Base-by-base conservation (phyloP, 495 filamentous ascomycete species). In the Chaetomidium leptoderma region DNA sequence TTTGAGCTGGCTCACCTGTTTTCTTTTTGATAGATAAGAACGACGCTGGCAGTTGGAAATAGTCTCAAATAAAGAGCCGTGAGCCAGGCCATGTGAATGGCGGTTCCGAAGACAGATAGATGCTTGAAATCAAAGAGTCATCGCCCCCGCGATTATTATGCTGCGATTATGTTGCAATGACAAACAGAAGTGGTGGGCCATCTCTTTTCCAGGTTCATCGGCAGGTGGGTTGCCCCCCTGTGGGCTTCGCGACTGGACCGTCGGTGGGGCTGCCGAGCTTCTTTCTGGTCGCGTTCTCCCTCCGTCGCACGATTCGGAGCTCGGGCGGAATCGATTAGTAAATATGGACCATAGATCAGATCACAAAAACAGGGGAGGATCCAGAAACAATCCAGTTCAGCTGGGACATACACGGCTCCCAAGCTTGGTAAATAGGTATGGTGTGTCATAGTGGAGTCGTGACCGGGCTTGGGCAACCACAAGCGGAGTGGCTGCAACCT, bases 161-260 rank as follows among this genome's bases (percentile, higher is more conserved):
- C 36, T 35, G 14, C 19, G 52, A 55, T 55, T 55, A 55, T 36
- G 52, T 11, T 43, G 39, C 52, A 10, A 55, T 55, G 52, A 55
- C 52, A 55, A 55, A 55, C 39, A 16, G 19, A 5, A 14, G n/a
- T 26, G 26, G 39, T 19, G 40, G 52, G 21, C 30, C 39, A 16
- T 29, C n/a, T 30, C 27, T 45, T 24, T 4, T 4, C 27, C 5
- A 30, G 49, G n/a, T n/a, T 17, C 37, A 8, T 16, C 16, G 37
- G 8, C 51, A 42, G 33, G 51, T 53, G 51, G 51, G 36, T 19
- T 30, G 4, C 27, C 24, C 30, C n/a, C n/a, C n/a, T n/a, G n/a
- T n/a, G n/a, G n/a, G n/a, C n/a, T n/a, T n/a, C n/a, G n/a, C n/a
- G n/a, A n/a, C n/a, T n/a, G n/a, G n/a, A n/a, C n/a, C n/a, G n/a